Evolutionary conservation across 169 alveolate species (phyloP), one percentile per base, ranked within the genome.

Genomic region (Toxoplasma gondii): DNA sequence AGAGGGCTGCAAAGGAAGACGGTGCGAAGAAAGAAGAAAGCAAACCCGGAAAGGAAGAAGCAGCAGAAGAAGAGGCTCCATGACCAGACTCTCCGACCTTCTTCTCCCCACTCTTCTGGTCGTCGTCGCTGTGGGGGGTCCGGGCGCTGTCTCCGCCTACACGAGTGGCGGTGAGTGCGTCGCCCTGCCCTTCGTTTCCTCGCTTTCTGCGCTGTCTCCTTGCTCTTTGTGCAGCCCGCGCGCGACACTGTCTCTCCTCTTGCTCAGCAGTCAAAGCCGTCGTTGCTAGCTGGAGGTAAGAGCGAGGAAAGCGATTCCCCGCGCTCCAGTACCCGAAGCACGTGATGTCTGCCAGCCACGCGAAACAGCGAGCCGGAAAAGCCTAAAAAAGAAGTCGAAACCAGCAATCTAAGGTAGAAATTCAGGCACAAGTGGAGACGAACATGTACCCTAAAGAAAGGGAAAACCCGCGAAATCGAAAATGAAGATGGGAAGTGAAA

Each of bases 261-360:
- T 82, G 90, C 90, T 82, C 90, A 24, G 90, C 39, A 34, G 53
- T 82, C 90, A 82, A 43, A 38, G 90, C 54, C 38, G 90, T 1
- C 41, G 27, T 41, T 49, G 24, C 44, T 5, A 82, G 90, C 34
- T 82, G 36, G 31, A 82, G 90, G 29, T 36, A 82, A 2, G 67
- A 38, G 41, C 90, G 90, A 36, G 90, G 90, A 24, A 82, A 82
- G 29, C 90, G 90, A 41, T 82, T 82, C 31, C 36, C 90, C 64
- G 90, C 90, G 19, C 69, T 43, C 90, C 90, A 82, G 90, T 82
- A 82, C 41, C 69, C 90, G 5, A 43, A 22, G 19, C 19, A 12
- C 12, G 90, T 41, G 34, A 82, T 82, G 64, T 39, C 67, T 2
- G 31, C 90, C 29, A 82, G 58, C 90, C 90, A 82, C 90, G 41